phyloP scores from a whole-genome alignment of 73 alveolate genomes.

The Effrenium voratum region DNA sequence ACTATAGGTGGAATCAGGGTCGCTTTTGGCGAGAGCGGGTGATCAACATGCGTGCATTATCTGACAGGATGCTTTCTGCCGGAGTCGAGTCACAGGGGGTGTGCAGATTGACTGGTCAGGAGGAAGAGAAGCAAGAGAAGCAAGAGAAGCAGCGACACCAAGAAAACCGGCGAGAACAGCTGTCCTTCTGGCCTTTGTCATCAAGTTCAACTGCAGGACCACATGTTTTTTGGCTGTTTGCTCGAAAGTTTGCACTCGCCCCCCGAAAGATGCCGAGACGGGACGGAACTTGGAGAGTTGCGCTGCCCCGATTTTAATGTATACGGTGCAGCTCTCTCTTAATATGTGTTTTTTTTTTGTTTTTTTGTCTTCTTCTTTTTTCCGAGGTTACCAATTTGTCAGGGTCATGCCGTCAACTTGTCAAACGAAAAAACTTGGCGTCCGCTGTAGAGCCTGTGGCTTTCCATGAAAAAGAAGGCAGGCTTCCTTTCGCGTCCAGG shows the following conservation, averaged over 20 bases:
- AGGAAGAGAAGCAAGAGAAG: too few relatives aligned
- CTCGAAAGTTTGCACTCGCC: not conserved
- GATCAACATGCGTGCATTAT: not conserved
- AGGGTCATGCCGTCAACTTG: not conserved
- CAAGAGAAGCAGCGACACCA: conserved; percentile 28
- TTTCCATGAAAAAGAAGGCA: not conserved
- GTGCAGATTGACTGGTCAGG: too few relatives aligned
- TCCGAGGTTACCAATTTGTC: not conserved
- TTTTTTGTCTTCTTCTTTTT: not conserved
- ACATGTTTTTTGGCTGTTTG: too few relatives aligned
- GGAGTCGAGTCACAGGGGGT: too few relatives aligned
- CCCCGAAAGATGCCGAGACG: not conserved
- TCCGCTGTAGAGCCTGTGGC: not conserved
- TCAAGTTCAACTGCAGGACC: not conserved
- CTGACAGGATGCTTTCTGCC: not conserved
- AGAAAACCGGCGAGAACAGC: conserved; percentile 18
- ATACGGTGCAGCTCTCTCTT: not conserved
- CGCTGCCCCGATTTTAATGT: not conserved
- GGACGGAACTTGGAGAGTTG: not conserved
- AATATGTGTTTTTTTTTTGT: not conserved
- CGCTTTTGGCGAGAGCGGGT: not conserved
- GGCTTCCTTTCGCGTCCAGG: not conserved
- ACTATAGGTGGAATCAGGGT: not conserved
- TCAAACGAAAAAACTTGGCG: not conserved
- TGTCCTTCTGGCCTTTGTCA: conserved; percentile 44